Evolutionary conservation across 768 basidiomycete species (phyloP), one percentile per base, ranked within the genome.

Genomic region (Lactifluus rugatus): DNA sequence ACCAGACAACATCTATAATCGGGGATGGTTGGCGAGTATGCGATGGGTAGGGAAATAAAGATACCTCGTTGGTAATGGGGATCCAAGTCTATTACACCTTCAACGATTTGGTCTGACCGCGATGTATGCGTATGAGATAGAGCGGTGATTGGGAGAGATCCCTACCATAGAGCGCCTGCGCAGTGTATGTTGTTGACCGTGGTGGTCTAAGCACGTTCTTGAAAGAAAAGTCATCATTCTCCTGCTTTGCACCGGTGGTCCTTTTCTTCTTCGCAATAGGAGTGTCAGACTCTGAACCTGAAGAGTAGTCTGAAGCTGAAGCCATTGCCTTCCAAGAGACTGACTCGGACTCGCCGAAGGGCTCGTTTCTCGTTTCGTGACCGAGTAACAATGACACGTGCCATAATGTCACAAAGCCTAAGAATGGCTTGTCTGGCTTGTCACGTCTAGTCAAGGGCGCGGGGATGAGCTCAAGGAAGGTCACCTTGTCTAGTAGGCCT

Each of bases 31-130:
- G 26, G 52, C 23, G 16, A 39, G 19, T 34, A 23, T 16, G 26
- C 1, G 31, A 17, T 13, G 10, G 17, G 17, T 34, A 42, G 8
- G 4, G 25, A 19, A 34, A 52, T 71, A 39, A 52, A 81, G 83
- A 10, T 8, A 54, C 58, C 80, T 67, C 84, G 73, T 63, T 86
- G 84, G 66, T 85, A 85, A 59, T 84, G 81, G 0, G 84, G 83
- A 58, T 85, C 74, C 8, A 85, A 71, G 54, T 83, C 75, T 44
- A 85, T 77, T 10, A 66, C 62, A 5, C 70, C 73, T 5, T 77
- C 68, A 3, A 73, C 63, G 31, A 84, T 75, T 62, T 78, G 75
- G 52, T 77, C 83, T 84, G 57, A 28, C 2, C 13, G 16, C 2
- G 28, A 28, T 7, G 28, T 44, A 34, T 36, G 39, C 7, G 17